Percentiles rank a stretch among this genome's conserved stretches.
Conservation (phyloP, 805 yeast species). For the Tanozyma kutaoensis region DNA sequence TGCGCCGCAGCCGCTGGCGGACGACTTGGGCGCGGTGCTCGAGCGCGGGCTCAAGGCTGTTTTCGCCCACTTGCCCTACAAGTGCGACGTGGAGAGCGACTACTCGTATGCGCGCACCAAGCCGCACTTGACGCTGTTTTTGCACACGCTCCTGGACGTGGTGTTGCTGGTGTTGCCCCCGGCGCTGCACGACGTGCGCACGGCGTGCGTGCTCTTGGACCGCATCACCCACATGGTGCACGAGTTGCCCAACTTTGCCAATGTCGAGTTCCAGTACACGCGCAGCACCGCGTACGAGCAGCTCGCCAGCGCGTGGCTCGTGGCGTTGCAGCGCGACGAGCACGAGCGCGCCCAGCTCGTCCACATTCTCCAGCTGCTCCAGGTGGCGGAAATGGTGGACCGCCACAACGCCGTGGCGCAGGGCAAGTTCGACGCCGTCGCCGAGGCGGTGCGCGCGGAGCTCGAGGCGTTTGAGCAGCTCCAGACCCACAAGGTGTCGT, state of each 20-base stretch:
- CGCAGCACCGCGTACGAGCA: conserved; percentile 46
- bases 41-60: conserved; percentile 31
- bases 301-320: conserved; percentile 43
- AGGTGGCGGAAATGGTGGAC: conserved; percentile 27
- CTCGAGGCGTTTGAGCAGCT: conserved; percentile 16
- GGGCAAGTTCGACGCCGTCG: conserved; percentile 28
- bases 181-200: conserved; percentile 37
- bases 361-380: conserved; percentile 18
- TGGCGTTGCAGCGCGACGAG: conserved; percentile 23
- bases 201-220: conserved; percentile 50
- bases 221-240: conserved; percentile 46
- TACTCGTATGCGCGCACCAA: conserved; percentile 68
- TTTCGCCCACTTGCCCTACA: conserved; percentile 49
- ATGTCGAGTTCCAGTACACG: conserved; percentile 39
- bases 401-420: conserved; percentile 30
- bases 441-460: conserved; percentile 30
- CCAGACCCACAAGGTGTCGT: conserved; percentile 6
- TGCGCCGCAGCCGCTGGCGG: conserved; percentile 47
- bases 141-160: conserved; percentile 61
- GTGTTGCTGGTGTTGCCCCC: conserved; percentile 65
- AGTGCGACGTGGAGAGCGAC: conserved; percentile 60
- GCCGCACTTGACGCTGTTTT: conserved; percentile 53
- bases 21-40: conserved; percentile 38
- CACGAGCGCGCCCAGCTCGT: conserved; percentile 7
- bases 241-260: conserved; percentile 53